Evolutionary conservation across 1,139 yeast species (phyloP).

Genomic region (Magnusiomyces fungicola): DNA sequence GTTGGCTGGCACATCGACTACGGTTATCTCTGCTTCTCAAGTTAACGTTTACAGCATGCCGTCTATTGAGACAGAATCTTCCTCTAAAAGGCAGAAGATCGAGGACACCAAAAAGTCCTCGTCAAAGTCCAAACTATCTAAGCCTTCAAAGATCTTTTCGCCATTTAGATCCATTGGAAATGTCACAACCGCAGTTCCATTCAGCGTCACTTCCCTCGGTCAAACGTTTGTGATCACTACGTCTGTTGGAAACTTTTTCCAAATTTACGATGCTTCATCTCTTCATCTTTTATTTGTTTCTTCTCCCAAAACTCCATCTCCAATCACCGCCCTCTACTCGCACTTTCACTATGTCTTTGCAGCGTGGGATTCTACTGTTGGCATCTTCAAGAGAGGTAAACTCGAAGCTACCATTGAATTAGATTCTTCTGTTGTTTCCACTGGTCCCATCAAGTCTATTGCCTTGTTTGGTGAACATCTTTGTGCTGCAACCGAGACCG

Average conservation of each 20-base stretch:
- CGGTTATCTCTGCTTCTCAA: too few relatives aligned
- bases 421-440: slow-evolving; percentile 21
- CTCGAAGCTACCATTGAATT: slow-evolving; percentile 48
- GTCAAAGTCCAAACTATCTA: slow-evolving; percentile 1
- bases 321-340: slow-evolving; percentile 66
- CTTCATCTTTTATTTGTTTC: slow-evolving; percentile 83
- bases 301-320: slow-evolving; percentile 61
- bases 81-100: slow-evolving; percentile 18
- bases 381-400: slow-evolving; percentile 77
- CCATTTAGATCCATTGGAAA: slow-evolving; percentile 48
- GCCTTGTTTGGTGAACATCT: slow-evolving; percentile 74
- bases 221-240: slow-evolving; percentile 83
- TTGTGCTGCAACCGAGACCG: slow-evolving; percentile 49
- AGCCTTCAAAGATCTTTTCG: slow-evolving; percentile 28
- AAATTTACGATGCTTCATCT: slow-evolving; percentile 87
- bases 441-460: slow-evolving; percentile 41
- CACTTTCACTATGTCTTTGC: slow-evolving; percentile 84
- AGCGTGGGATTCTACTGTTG: slow-evolving; percentile 62
- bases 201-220: slow-evolving; percentile 85
- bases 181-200: slow-evolving; percentile 62
- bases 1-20: too few relatives aligned
- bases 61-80: too few relatives aligned
- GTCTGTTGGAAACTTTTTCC: slow-evolving; percentile 83
- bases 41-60: too few relatives aligned
- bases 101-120: slow-evolving; percentile 6